Evolutionary conservation across 2,329 filamentous ascomycete genomes (phyloP).

Genomic region (Capronia americana): DNA sequence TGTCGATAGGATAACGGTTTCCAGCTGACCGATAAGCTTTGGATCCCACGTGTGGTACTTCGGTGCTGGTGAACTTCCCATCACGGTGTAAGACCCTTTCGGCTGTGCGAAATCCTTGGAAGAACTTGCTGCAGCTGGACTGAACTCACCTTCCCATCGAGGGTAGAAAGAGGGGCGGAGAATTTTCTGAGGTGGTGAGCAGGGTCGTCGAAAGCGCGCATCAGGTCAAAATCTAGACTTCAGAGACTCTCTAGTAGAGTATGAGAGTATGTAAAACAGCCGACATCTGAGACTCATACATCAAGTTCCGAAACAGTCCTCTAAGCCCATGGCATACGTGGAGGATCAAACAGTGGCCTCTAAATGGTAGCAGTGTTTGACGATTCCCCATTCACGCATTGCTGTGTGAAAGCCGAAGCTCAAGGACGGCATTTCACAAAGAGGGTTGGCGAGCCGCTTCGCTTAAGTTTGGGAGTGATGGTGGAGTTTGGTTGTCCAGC

Average conservation of each 20-base stretch:
- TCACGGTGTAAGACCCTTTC: not conserved
- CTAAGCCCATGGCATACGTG: not conserved
- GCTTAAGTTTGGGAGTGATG: not conserved
- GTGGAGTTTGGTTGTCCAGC: not conserved
- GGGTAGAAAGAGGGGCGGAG: too few species aligned
- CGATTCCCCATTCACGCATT: not conserved
- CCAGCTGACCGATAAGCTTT: slow-evolving; percentile 11
- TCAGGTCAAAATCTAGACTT: not conserved
- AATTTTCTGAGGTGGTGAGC: not conserved
- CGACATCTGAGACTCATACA: not conserved
- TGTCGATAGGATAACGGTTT: not conserved
- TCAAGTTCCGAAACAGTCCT: not conserved
- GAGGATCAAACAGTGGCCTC: not conserved
- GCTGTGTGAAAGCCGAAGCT: not conserved
- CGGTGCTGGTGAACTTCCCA: not conserved
- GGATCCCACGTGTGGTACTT: slow-evolving; percentile 13
- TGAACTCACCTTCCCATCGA: not conserved
- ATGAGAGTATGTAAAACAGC: not conserved
- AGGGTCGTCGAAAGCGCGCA: not conserved
- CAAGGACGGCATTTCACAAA: not conserved
- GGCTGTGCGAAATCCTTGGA: not conserved
- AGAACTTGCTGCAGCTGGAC: not conserved
- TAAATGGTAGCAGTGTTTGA: not conserved
- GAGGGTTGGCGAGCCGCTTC: not conserved
- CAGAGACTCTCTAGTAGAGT: not conserved